These are phyloP conservation scores for Tetradesmus obliquus DNA, from an alignment of 139 green algal species.

Conservation along the genomic window DNA sequence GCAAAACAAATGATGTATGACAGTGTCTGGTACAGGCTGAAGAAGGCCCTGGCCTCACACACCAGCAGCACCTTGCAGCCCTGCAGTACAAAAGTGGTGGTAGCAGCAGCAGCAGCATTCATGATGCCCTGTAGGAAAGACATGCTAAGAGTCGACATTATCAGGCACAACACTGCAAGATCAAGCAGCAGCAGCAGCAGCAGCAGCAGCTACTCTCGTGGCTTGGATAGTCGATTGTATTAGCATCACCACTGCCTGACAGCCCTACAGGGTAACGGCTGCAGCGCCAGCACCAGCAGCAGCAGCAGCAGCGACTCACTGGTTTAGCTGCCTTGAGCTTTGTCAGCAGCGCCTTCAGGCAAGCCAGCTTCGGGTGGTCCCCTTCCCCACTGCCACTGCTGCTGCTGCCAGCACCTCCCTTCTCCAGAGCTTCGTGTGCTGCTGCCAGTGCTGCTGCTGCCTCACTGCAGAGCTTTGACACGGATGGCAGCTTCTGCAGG, in stretches of 20 bases:
- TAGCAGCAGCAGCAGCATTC: not conserved
- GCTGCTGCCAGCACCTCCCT: not conserved
- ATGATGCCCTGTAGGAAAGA: too few species aligned
- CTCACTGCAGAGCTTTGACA: not conserved
- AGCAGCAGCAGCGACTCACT: not conserved
- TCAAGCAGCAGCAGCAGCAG: not conserved
- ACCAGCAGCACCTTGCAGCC: constrained; percentile 33
- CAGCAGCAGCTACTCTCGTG: not conserved
- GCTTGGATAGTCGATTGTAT: too few species aligned
- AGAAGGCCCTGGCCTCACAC: not conserved
- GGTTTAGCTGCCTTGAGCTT: not conserved
- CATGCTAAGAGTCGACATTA: not conserved
- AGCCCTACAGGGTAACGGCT: not conserved
- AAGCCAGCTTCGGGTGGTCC: constrained; percentile 14
- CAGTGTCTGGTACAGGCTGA: not conserved
- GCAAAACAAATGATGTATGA: not conserved
- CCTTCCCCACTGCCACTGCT: not conserved
- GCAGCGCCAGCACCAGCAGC: not conserved
- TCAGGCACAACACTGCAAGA: too few species aligned
- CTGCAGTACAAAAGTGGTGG: not conserved
- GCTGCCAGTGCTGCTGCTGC: not conserved
- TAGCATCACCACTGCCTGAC: not conserved
- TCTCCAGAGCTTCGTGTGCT: not conserved
- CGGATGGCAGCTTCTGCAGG: constrained; percentile 30
- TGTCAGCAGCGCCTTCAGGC: not conserved